Evolutionary conservation across 2,329 filamentous ascomycete species (phyloP).

Genomic region (Zopfia rhizophila): DNA sequence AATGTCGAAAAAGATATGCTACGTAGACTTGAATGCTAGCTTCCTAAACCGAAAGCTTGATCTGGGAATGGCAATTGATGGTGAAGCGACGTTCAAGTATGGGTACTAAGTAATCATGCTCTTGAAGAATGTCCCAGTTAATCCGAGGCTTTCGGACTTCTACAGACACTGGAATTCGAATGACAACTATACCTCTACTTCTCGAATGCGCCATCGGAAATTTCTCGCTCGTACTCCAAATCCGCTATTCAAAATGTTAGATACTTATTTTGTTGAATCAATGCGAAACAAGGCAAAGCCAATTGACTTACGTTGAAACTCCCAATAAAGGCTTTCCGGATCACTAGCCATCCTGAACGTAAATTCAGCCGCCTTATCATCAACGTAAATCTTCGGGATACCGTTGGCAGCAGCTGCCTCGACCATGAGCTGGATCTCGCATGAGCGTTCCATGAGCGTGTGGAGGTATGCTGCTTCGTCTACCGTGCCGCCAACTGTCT

Average conservation of each 20-base stretch:
- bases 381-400: constrained; percentile 63
- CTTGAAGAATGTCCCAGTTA: no score
- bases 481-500: constrained; percentile 75
- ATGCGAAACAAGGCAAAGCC: no score
- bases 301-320: no score
- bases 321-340: constrained; percentile 61
- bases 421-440: constrained; percentile 73
- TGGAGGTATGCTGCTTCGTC: constrained; percentile 80
- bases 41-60: no score
- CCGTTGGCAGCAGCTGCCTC: constrained; percentile 72
- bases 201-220: constrained; percentile 37
- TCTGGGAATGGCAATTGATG: no score
- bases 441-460: constrained; percentile 74
- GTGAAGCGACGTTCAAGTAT: no score
- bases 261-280: background rate
- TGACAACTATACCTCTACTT: no score
- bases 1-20: no score
- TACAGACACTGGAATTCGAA: no score
- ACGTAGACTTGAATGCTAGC: no score
- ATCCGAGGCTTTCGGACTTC: no score
- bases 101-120: no score
- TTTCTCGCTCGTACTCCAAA: constrained; percentile 56
- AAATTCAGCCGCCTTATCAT: constrained; percentile 66
- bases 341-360: constrained; percentile 62
- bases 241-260: constrained; percentile 52